Evolutionary conservation across 2,329 filamentous ascomycete species (phyloP), one percentile per base, ranked within the genome.

Genomic region (Sclerotinia sclerotiorum): DNA sequence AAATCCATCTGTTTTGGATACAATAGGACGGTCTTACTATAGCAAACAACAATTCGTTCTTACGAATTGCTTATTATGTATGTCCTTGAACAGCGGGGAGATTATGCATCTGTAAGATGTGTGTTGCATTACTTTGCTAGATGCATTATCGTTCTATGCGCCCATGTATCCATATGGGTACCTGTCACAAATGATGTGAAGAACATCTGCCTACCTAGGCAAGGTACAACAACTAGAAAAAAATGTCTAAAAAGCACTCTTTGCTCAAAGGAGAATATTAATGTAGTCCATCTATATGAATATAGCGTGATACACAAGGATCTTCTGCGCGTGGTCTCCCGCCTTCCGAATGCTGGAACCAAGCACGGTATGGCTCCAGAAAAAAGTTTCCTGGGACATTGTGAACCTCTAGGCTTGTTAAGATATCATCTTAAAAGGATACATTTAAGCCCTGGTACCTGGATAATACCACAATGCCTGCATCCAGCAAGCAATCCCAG

Each of bases 251-350:
- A 29, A 63, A 63, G 57, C 65, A 48, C 65, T 32, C 49, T 68
- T 68, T 66, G 44, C 54, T 49, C 49, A 55, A 63, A 54, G 49
- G 65, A 27, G 60, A 51, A 68, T 54, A 44, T 63, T 29, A 51
- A 51, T 54, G 24, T 29, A 54, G 56, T 42, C 29, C 46, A 63
- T 67, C 60, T 32, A 63, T 70, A 56, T 56, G 39, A 68, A 65
- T 70, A 73, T 72, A 74, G 73, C 71, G 73, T 73, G 73, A 73
- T 74, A 67, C 57, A 67, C 71, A 70, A 67, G 72, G 73, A 68
- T 65, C 39, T 51, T 49, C 51, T 67, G 65, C 68, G 68, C 72
- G 71, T 70, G 72, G 72, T 60, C 70, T 71, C 72, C 73, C 73
- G 73, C 67, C 68, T 74, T 74, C 72, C 73, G 72, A 71, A 69